Conservation (phyloP, 352 stramenopile genomes). For the Achlya hypogyna region DNA sequence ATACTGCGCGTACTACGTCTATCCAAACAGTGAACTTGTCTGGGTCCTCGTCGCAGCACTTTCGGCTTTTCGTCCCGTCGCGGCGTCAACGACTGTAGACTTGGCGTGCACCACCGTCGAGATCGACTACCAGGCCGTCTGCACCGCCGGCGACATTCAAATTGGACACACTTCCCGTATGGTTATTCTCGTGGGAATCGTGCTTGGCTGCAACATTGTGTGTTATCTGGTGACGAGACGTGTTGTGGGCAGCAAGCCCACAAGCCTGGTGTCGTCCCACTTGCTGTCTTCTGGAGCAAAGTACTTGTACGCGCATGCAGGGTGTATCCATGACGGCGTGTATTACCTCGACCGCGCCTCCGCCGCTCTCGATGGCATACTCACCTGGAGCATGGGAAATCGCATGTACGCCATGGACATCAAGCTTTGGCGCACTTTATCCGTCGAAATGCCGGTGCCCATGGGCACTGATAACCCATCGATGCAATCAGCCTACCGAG, state of each 20-base stretch:
- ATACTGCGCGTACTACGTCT: background rate
- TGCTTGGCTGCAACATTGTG: background rate
- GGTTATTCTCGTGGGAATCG: background rate
- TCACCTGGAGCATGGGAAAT: background rate
- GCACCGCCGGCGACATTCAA: background rate
- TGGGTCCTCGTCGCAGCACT: background rate
- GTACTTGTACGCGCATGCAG: background rate
- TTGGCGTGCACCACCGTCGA: background rate
- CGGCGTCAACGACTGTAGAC: background rate
- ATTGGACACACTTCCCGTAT: background rate
- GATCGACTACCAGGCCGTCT: background rate
- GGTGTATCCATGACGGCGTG: background rate
- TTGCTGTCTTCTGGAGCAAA: background rate
- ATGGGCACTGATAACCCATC: too few relatives aligned
- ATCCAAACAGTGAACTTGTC: background rate
- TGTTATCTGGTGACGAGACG: background rate
- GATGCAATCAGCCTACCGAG: too few relatives aligned
- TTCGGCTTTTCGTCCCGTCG: background rate
- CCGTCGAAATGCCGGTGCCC: too few relatives aligned
- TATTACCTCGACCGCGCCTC: slow-evolving; percentile 1
- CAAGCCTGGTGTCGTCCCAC: background rate
- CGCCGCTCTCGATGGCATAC: background rate
- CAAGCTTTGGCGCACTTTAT: background rate
- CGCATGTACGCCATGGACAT: background rate
- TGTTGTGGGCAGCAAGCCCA: background rate